These are phyloP conservation scores for Posidonia oceanica DNA, from an alignment of 116 monocot genomes.

Conservation along the genomic window DNA sequence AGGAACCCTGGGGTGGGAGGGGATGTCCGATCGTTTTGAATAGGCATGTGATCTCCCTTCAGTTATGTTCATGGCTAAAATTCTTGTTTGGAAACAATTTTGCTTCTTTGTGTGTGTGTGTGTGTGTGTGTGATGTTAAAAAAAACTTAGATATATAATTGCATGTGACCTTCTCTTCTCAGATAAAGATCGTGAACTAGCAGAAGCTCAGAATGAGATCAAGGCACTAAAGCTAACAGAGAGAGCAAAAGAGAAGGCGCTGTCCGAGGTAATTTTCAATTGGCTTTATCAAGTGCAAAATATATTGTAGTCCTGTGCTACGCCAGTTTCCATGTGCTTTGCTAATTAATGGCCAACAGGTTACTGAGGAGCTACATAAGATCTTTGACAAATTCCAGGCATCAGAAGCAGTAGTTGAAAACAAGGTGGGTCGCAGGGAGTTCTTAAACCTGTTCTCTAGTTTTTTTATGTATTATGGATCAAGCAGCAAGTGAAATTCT, in stretches of 20 bases:
- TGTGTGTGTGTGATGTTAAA: neutral
- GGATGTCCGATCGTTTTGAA: neutral
- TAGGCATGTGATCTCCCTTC: no score
- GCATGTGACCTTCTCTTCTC: neutral
- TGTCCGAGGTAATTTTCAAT: conserved; percentile 39
- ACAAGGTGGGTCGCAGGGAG: conserved; percentile 31
- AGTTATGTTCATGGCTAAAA: no score
- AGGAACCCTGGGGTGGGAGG: neutral
- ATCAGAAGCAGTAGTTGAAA: conserved; percentile 58
- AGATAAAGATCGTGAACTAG: conserved; percentile 72
- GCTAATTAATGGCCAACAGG: conserved; percentile 12
- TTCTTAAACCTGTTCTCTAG: neutral
- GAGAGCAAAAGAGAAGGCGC: conserved; percentile 76
- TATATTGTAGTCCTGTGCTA: neutral
- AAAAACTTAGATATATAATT: neutral
- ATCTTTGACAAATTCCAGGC: conserved; percentile 45
- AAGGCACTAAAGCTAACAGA: conserved; percentile 55
- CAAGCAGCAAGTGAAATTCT: neutral
- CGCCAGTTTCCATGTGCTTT: neutral
- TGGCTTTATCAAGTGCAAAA: neutral
- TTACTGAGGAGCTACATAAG: conserved; percentile 66
- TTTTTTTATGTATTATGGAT: neutral
- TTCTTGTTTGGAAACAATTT: neutral
- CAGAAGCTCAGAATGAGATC: conserved; percentile 58
- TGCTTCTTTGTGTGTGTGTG: neutral